Evolutionary conservation across 805 yeast species (phyloP), one percentile per base, ranked within the genome.

Genomic region (Saccharomycopsis oosterbeekiorum): DNA sequence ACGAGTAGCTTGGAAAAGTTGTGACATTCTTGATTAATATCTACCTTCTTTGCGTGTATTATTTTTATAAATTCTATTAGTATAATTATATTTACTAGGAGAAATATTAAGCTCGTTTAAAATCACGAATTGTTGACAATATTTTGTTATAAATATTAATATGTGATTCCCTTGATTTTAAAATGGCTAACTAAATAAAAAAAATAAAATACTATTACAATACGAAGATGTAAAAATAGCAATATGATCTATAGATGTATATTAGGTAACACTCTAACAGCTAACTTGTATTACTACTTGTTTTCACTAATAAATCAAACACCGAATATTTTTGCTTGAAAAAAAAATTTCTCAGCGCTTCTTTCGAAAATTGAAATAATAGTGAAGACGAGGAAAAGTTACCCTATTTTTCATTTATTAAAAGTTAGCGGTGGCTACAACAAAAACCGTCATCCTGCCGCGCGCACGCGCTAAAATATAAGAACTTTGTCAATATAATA

Each of bases 1-100:
- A 70, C 96, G 87, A 55, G 93, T 85, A 65, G 89, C 79, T 59
- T 89, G 81, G 73, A 78, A 90, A 81, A 91, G 80, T 71, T 79
- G 83, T 56, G 84, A 74, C 84, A 81, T 80, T 17, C 17, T 57
- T 43, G n/a, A 34, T 10, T 10, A 54, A 24, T 47, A 47, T 47
- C 21, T 47, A 37, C 9, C 4, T 37, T 37, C 34, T n/a, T n/a
- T 29, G 6, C 34, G 3, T 29, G 34, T 29, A 6, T 6, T 37
- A 36, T 37, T 10, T 37, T 14, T 37, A 37, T 37, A 10, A 14
- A 37, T 37, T 37, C 6, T 29, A 29, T 29, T 29, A 29, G 34
- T 29, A 29, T 29, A 4, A 29, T 29, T 29, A 29, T 4, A 29
- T 29, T 3, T 29, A 29, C 34, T 29, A 29, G 34, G 34, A 29